Percentiles rank a stretch among this genome's conserved stretches.
Conservation (phyloP, 1,284 basidiomycete genomes). For the Inonotus obliquus region DNA sequence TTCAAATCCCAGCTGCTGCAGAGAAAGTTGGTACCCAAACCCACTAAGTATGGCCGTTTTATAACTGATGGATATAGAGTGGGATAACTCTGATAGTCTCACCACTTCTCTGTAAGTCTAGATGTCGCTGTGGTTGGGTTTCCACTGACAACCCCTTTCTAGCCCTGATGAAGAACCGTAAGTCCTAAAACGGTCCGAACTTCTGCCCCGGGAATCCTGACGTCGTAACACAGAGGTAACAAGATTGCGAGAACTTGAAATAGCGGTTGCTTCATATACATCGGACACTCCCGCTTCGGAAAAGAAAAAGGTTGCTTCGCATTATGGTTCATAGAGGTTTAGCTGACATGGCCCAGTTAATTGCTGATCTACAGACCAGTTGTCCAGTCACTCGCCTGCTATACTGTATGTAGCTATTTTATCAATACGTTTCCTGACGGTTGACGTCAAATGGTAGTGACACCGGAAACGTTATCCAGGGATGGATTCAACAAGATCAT, state of each 20-base stretch:
- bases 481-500: constrained; percentile 51
- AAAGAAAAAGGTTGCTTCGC: constrained; percentile 42
- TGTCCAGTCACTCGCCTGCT: constrained; percentile 60
- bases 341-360: constrained; percentile 42
- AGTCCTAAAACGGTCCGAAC: constrained; percentile 21
- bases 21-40: constrained; percentile 41
- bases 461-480: constrained; percentile 70
- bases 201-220: neutral
- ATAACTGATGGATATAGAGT: constrained; percentile 32
- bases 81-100: constrained; percentile 79
- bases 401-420: constrained; percentile 51
- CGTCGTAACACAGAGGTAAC: constrained; percentile 51
- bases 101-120: constrained; percentile 62
- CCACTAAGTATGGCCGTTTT: neutral
- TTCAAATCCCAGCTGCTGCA: constrained; percentile 79
- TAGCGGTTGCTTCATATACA: constrained; percentile 60
- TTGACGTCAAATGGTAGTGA: constrained; percentile 38
- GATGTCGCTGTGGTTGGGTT: neutral
- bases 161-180: constrained; percentile 86
- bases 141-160: neutral
- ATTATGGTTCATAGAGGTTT: neutral
- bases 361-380: constrained; percentile 56
- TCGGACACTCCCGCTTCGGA: constrained; percentile 59
- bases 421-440: neutral
- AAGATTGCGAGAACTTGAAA: constrained; percentile 47